These are phyloP conservation scores for Galerina marginata DNA, from an alignment of 768 basidiomycete genomes.

Conservation along the genomic window DNA sequence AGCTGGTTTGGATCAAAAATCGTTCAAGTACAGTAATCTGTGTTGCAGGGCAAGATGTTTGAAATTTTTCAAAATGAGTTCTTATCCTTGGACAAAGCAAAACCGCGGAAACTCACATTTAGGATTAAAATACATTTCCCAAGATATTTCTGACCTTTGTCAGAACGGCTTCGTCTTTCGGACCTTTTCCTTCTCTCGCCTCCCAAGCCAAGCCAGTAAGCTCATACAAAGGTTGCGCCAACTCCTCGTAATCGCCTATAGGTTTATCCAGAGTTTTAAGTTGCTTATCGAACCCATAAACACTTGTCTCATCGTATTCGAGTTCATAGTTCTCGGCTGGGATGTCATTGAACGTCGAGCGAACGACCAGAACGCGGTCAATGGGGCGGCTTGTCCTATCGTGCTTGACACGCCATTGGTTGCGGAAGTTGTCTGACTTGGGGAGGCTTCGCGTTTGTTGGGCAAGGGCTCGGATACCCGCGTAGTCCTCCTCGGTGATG, in stretches of 20 bases:
- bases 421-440: constrained; percentile 32
- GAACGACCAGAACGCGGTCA: constrained; percentile 36
- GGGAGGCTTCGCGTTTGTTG: constrained; percentile 23
- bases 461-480: constrained; percentile 22
- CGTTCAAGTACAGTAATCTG: no score
- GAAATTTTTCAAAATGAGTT: no score
- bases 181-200: constrained; percentile 32
- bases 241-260: constrained; percentile 29
- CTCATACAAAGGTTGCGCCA: constrained; percentile 38
- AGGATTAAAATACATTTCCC: constrained; percentile 24
- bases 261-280: constrained; percentile 32
- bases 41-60: no score
- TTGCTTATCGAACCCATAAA: constrained; percentile 40
- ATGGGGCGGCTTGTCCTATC: constrained; percentile 38
- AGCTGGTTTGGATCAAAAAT: no score
- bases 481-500: constrained; percentile 31
- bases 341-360: not conserved
- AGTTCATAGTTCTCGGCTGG: constrained; percentile 13
- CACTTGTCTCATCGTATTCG: constrained; percentile 34
- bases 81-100: no score
- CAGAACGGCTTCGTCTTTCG: constrained; percentile 32
- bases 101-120: not conserved
- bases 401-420: constrained; percentile 40
- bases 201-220: constrained; percentile 39
- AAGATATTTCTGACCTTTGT: constrained; percentile 33